Conservation (phyloP, 345 rosid species). For the Microcos paniculata region DNA sequence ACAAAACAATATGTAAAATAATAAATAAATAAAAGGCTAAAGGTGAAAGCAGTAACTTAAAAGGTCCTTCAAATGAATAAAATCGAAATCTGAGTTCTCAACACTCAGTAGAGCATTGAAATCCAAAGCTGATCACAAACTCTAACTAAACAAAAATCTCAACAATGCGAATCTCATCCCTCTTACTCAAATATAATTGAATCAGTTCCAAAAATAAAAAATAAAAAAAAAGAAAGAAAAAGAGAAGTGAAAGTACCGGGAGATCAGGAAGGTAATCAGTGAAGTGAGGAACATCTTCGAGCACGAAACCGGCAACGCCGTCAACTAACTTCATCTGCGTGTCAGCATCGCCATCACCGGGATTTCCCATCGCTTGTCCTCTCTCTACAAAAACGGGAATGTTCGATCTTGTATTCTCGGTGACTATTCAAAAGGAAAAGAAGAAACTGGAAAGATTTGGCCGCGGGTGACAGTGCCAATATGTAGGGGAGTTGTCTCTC, state of each 20-base stretch:
- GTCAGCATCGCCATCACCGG: too few species aligned
- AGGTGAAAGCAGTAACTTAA: too few species aligned
- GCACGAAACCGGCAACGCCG: constrained; percentile 18
- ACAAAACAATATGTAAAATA: neutral
- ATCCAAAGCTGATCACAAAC: neutral
- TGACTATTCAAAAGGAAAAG: neutral
- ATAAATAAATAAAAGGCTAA: neutral
- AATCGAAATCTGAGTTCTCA: neutral
- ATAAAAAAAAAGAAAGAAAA: neutral
- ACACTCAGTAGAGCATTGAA: neutral
- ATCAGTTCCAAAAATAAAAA: neutral
- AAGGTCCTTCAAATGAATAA: neutral
- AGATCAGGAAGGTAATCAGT: constrained; percentile 69
- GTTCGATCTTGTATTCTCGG: neutral
- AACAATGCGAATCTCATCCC: neutral
- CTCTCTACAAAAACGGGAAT: neutral
- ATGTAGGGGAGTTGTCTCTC: neutral
- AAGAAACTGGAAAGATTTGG: neutral
- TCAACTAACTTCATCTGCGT: neutral
- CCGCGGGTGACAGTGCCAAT: neutral
- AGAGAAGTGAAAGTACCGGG: constrained; percentile 35
- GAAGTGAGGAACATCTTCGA: constrained; percentile 18
- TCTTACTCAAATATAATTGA: neutral
- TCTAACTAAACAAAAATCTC: neutral
- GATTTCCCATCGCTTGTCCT: constrained; percentile 7